phyloP scores from a whole-genome alignment of 1,284 basidiomycete species.

The Tremellales sp. region DNA sequence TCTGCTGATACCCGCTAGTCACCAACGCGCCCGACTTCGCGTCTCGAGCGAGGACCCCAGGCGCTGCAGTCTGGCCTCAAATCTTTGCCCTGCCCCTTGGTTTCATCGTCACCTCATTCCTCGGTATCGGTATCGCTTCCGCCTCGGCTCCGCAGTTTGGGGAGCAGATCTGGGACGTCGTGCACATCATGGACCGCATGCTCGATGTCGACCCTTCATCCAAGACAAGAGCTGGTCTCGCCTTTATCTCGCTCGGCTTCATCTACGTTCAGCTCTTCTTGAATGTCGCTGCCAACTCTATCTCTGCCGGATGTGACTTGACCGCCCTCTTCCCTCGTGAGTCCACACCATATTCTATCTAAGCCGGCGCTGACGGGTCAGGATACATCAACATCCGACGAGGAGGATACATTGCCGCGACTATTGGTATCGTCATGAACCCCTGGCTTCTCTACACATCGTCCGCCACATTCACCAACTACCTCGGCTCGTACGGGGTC shows the following conservation, averaged over 20 bases:
- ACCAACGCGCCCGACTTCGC: constrained; percentile 70
- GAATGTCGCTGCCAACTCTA: constrained; percentile 79
- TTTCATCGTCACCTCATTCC: constrained; percentile 72
- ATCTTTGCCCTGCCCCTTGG: constrained; percentile 67
- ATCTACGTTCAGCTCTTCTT: constrained; percentile 44
- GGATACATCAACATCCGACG: constrained; percentile 76
- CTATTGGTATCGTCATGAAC: constrained; percentile 65
- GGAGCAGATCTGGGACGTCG: constrained; percentile 66
- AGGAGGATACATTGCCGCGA: constrained; percentile 71
- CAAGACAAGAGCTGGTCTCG: constrained; percentile 35
- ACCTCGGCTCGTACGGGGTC: constrained; percentile 69
- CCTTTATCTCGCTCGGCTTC: constrained; percentile 61
- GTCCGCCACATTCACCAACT: constrained; percentile 73
- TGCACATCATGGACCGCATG: constrained; percentile 41
- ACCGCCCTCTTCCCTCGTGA: constrained; percentile 68
- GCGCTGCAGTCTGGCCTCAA: constrained; percentile 67
- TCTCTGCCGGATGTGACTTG: constrained; percentile 78
- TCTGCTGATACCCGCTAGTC: constrained; percentile 14
- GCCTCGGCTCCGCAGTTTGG: constrained; percentile 73
- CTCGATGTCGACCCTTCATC: constrained; percentile 21
- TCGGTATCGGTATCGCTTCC: constrained; percentile 79
- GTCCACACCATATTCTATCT: neutral
- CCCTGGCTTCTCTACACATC: constrained; percentile 73
- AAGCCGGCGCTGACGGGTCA: neutral
- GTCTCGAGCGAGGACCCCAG: constrained; percentile 63